phyloP scores from a whole-genome alignment of 2,329 filamentous ascomycete species.

The Proliferodiscus dingleyae region DNA sequence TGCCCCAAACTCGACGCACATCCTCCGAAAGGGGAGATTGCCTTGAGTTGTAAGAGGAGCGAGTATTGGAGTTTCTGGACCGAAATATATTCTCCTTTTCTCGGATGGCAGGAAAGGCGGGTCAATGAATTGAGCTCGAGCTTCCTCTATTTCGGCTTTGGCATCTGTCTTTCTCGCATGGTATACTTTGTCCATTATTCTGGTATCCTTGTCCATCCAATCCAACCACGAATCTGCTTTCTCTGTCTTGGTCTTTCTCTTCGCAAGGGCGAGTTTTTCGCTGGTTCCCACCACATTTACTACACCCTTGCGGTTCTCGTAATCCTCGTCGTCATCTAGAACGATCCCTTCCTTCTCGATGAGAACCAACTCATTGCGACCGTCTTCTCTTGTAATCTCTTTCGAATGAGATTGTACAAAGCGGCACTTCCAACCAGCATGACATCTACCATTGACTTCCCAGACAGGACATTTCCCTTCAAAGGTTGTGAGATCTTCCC shows the following conservation, averaged over 20 bases:
- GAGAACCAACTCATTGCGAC: conserved; percentile 75
- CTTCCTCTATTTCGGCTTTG: conserved; percentile 54
- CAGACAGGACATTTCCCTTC: conserved; percentile 77
- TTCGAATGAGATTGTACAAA: conserved; percentile 83
- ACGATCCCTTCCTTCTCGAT: conserved; percentile 40
- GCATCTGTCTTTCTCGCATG: conserved; percentile 37
- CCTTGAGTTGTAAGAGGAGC: conserved; percentile 95
- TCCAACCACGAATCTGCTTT: conserved; percentile 71
- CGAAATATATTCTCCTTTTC: conserved; percentile 91
- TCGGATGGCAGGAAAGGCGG: conserved; percentile 86
- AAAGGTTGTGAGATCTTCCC: conserved; percentile 72
- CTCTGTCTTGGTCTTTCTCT: conserved; percentile 64
- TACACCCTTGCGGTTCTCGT: conserved; percentile 54
- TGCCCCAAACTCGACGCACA: conserved; percentile 84
- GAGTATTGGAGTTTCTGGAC: conserved; percentile 85
- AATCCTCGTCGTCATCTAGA: conserved; percentile 28
- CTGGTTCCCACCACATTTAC: conserved; percentile 68
- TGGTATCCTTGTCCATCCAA: conserved; percentile 68
- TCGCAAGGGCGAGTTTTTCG: conserved; percentile 70
- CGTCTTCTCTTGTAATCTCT: conserved; percentile 73
- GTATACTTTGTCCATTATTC: conserved; percentile 44
- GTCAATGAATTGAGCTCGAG: conserved; percentile 76
- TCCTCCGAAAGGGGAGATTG: conserved; percentile 86
- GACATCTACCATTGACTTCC: conserved; percentile 69
- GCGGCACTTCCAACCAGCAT: conserved; percentile 88